Evolutionary conservation across 225 moss, liverwort and hornwort genomes (phyloP), one percentile per base, ranked within the genome.

Genomic region (Sphagnum contortum): DNA sequence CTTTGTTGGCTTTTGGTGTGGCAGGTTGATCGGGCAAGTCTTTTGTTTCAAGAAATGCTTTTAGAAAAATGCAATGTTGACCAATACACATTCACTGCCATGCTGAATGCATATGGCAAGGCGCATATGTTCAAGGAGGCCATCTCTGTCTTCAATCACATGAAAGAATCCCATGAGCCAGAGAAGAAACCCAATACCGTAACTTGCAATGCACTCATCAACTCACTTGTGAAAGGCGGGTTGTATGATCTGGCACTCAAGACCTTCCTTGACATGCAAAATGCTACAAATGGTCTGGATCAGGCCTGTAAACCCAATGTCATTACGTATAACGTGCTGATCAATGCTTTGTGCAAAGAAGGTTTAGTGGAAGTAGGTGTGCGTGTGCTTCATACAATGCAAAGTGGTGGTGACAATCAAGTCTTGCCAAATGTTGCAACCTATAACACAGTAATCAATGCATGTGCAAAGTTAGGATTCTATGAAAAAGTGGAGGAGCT

Each of bases 311-410:
- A 69, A 62, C 91, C 91, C 2, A 94, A 81, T 13, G 87, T 91
- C 0, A 80, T 94, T 57, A 94, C 94, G 0, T 91, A 88, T 71
- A 94, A 94, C 69, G 83, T 83, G 47, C 83, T 94, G 44, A 83
- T 94, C 57, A 91, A 94, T 74, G 94, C 87, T 9, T 83, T 94
- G 59, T 94, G 94, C 65, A 91, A 80, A 75, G 88, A 91, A 73
- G 88, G 91, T 5, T 65, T 81, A 13, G 75, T 94, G 0, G 79
- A 80, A 67, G 72, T 79, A 2, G 94, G 86, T 7, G 71, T 91
- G 45, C 79, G 75, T 69, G 84, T 91, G 48, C 70, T 94, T 10
- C 86, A 91, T 67, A 68, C 79, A 29, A 94, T 94, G 91, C 71
- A 76, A 69, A 70, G 79, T 65, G 86, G 78, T 64, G 75, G 80